A percentile compares a stretch with the other conserved stretches of the same genome.
Conservation (phyloP, 495 filamentous ascomycete genomes). For the Trichoderma parareesei region DNA sequence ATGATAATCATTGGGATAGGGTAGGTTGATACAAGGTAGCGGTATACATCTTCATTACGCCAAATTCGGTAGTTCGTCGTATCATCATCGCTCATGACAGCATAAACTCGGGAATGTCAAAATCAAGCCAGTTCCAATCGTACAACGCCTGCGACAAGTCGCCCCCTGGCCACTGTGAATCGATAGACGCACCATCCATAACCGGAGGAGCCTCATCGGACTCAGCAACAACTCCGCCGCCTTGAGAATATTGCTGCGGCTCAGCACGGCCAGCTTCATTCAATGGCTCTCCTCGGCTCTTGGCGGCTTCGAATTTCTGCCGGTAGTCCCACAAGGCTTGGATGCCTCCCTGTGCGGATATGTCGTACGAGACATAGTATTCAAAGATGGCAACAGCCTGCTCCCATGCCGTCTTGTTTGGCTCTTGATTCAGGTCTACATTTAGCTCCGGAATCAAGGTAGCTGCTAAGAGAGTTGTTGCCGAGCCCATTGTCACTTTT, state of each 20-base stretch:
- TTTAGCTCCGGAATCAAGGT: not conserved
- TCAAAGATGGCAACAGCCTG: not conserved
- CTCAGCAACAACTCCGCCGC: not conserved
- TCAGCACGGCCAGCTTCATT: not conserved
- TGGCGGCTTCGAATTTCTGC: not conserved
- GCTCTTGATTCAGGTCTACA: not conserved
- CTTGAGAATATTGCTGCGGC: not conserved
- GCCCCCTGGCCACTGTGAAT: not conserved
- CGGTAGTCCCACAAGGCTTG: not conserved
- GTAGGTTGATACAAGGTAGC: too few relatives aligned
- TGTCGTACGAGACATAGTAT: not conserved
- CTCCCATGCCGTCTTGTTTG: not conserved
- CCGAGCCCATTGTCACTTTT: not conserved
- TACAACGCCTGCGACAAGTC: not conserved
- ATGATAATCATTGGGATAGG: too few relatives aligned
- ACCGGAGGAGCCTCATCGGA: not conserved
- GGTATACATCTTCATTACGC: too few relatives aligned
- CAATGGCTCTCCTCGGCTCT: not conserved
- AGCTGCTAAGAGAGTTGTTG: not conserved
- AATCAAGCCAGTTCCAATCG: conserved; percentile 7
- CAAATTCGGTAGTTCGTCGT: too few relatives aligned
- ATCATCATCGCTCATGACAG: not conserved
- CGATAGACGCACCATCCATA: not conserved
- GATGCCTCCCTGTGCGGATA: not conserved
- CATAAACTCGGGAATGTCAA: conserved; percentile 3